Percentiles rank a stretch among this genome's conserved stretches.
These are phyloP conservation scores for Pythium volutum DNA, from an alignment of 352 stramenopile genomes.

Conservation along the genomic window DNA sequence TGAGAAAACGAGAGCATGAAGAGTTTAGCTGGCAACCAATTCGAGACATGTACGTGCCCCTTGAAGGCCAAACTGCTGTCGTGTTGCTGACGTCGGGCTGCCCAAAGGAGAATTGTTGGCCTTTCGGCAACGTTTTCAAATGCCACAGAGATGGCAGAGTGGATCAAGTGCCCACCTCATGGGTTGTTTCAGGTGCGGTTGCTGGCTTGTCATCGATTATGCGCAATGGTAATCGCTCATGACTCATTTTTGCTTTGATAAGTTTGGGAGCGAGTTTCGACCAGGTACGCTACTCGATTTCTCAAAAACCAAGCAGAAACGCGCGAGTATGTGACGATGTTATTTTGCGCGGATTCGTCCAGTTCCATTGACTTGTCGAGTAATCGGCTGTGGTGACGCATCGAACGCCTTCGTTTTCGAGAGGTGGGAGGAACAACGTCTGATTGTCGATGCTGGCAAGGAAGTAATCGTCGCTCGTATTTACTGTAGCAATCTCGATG, in stretches of 20 bases:
- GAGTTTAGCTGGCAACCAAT: constrained; percentile 18
- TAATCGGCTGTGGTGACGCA: constrained; percentile 29
- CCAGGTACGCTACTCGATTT: constrained; percentile 24
- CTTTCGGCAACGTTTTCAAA: constrained; percentile 42
- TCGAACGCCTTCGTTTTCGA: constrained; percentile 38
- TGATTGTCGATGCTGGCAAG: background rate
- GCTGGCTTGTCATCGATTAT: background rate
- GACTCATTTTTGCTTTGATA: background rate
- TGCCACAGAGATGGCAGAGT: constrained; percentile 26
- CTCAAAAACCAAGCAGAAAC: background rate
- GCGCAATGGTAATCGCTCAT: background rate
- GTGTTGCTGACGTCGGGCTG: background rate
- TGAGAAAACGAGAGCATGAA: constrained; percentile 18
- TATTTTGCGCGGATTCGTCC: background rate
- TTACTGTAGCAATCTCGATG: constrained; percentile 39
- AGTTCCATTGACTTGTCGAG: constrained; percentile 33
- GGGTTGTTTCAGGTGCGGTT: constrained; percentile 13
- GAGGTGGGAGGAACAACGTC: constrained; percentile 12
- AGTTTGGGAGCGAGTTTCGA: constrained; percentile 47
- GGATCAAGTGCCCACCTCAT: constrained; percentile 27
- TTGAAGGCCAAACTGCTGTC: background rate
- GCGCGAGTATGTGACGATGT: background rate
- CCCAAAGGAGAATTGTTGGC: constrained; percentile 32
- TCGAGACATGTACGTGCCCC: constrained; percentile 20
- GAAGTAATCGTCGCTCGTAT: background rate